Base-by-base conservation (phyloP, 1,139 yeast species). In the Waltiozyma solani region DNA sequence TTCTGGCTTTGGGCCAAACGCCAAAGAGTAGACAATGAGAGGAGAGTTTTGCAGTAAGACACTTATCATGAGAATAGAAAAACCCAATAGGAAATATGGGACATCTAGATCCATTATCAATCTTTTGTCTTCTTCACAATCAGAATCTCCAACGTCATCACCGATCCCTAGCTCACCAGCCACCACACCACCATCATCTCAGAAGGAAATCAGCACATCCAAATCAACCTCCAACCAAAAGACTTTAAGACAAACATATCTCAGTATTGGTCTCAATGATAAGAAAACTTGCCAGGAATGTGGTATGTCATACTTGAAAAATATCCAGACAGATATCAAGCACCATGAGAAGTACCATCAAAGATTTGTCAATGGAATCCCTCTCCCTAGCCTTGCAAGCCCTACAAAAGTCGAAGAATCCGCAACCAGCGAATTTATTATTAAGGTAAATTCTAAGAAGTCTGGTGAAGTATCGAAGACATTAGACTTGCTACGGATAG, bases 261-360 rank as follows among this genome's bases (percentile, higher is more conserved):
- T 50, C 11, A 27, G 46, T 1, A 26, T 46, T 13, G 50, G 50
- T 1, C 21, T 41, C 3, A 43, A 49, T 13, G 45, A 48, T 33
- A 45, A 45, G 30, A 59, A 56, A 9, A 66, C 75, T 0, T 79
- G 87, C 49, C 43, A 56, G 9, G 61, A 60, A 25, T 80, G 89
- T 57, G 74, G 74, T 7, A 78, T 79, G 85, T 63, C 81, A 4
- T 79, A 71, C 50, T 54, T 65, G 38, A 58, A 66, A 5, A 63
- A 66, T 41, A 50, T 75, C 12, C 54, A 62, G 13, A 52, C 60
- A 19, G 87, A 79, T 45, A 53, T 53, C 21, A 59, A 59, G 26
- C 42, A 68, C 12, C 91, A 80, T 48, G 50, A 57, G 1, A 64
- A 60, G 47, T 73, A 66, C 56, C 87, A 69, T 49, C 53, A 52